These are phyloP conservation scores for Wickerhamomyces strasburgensis DNA, from an alignment of 805 yeast species.

Conservation along the genomic window DNA sequence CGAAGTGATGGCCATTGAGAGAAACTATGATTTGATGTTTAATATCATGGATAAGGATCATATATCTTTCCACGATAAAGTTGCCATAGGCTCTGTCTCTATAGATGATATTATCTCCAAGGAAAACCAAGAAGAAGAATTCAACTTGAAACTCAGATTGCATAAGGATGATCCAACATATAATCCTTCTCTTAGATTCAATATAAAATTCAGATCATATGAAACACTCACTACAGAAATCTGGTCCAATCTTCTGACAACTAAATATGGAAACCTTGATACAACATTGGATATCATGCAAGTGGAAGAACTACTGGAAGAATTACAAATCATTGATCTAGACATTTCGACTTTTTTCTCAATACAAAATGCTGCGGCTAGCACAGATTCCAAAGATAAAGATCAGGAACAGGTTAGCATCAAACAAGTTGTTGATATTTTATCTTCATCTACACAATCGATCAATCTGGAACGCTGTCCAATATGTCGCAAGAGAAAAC, in stretches of 20 bases:
- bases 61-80: conserved; percentile 76
- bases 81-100: conserved; percentile 61
- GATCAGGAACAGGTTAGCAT: conserved; percentile 13
- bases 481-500: conserved; percentile 68
- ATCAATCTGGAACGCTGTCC: conserved; percentile 59
- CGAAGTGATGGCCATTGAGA: conserved; percentile 66
- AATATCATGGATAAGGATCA: conserved; percentile 81
- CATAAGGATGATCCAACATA: conserved; percentile 25
- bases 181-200: conserved; percentile 51
- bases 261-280: conserved; percentile 39
- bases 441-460: conserved; percentile 39
- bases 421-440: conserved; percentile 26
- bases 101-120: conserved; percentile 40
- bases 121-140: conserved; percentile 13
- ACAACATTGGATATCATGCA: conserved; percentile 42
- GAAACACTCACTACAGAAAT: conserved; percentile 56
- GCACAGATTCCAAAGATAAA: conserved; percentile 13
- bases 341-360: conserved; percentile 19
- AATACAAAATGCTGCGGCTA: too few relatives aligned
- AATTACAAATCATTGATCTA: conserved; percentile 15
- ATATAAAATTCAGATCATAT: conserved; percentile 66
- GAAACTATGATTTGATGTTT: conserved; percentile 59
- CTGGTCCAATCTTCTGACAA: conserved; percentile 56
- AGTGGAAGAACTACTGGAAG: conserved; percentile 37
- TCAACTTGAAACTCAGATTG: conserved; percentile 34